Evolutionary conservation across 768 basidiomycete genomes (phyloP).

Genomic region (Leccinum olivaceopallidum): DNA sequence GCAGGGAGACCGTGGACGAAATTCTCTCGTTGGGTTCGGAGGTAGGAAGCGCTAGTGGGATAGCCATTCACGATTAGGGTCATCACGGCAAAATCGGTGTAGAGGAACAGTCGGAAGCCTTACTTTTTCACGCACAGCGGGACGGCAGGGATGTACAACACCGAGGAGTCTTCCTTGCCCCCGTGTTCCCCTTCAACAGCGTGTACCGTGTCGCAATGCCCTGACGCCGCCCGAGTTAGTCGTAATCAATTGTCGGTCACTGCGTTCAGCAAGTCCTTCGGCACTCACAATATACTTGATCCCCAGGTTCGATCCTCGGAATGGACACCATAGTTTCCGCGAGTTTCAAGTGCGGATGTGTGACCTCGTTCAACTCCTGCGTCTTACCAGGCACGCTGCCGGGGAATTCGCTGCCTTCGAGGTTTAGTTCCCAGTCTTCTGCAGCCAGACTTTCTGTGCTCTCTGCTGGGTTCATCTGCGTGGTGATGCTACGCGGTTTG

Average conservation of each 20-base stretch:
- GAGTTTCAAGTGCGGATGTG: slow-evolving; percentile 65
- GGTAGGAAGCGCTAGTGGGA: slow-evolving; percentile 44
- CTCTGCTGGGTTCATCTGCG: not conserved
- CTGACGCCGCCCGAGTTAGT: slow-evolving; percentile 24
- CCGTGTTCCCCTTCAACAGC: slow-evolving; percentile 51
- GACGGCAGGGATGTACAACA: slow-evolving; percentile 56
- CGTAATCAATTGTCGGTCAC: not conserved
- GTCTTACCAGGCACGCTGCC: slow-evolving; percentile 53
- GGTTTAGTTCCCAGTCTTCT: slow-evolving; percentile 58
- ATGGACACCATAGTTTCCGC: slow-evolving; percentile 56
- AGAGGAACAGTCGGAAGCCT: slow-evolving; percentile 9
- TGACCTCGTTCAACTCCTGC: slow-evolving; percentile 53
- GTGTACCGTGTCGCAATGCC: slow-evolving; percentile 58
- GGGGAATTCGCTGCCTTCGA: slow-evolving; percentile 52
- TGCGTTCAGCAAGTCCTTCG: not conserved
- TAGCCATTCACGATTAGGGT: not conserved
- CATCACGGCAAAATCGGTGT: not conserved
- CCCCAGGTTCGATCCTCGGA: slow-evolving; percentile 59
- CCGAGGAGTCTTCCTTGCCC: slow-evolving; percentile 52
- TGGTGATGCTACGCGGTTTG: slow-evolving; percentile 33
- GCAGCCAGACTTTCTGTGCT: slow-evolving; percentile 32
- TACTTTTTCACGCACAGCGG: slow-evolving; percentile 53
- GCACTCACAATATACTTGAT: slow-evolving; percentile 57
- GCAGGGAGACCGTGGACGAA: slow-evolving; percentile 50
- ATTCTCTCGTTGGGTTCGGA: slow-evolving; percentile 48